Conservation (phyloP, 2,329 filamentous ascomycete genomes). For the Penicillium fuscoglaucum region DNA sequence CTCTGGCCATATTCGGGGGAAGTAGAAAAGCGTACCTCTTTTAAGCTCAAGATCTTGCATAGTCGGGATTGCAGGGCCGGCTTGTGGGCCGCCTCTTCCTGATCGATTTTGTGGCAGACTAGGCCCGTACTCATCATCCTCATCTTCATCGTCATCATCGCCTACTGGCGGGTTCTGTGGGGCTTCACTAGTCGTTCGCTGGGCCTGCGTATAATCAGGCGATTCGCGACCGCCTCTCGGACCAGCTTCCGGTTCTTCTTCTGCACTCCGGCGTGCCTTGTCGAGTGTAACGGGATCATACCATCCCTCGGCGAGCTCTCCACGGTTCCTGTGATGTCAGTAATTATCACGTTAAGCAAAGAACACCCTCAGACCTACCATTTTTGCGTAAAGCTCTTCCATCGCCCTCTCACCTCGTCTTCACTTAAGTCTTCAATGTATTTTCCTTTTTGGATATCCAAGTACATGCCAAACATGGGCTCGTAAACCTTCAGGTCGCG, state of each 20-base stretch:
- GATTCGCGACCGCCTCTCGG: constrained; percentile 17
- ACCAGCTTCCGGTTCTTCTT: constrained; percentile 7
- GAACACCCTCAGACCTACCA: constrained; percentile 59
- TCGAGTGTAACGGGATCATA: constrained; percentile 77
- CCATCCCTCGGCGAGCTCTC: constrained; percentile 85
- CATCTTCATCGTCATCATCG: constrained; percentile 47
- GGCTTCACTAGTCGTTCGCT: constrained; percentile 9
- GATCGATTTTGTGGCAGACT: constrained; percentile 44
- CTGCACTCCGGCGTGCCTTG: constrained; percentile 45
- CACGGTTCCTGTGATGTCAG: constrained; percentile 71
- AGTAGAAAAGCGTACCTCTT: constrained; percentile 34
- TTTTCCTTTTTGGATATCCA: constrained; percentile 82
- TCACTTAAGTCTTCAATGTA: constrained; percentile 68
- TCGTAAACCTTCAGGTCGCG: constrained; percentile 66
- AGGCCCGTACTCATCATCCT: constrained; percentile 61
- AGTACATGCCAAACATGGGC: constrained; percentile 76
- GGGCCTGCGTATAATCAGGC: constrained; percentile 26
- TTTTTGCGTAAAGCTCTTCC: constrained; percentile 89
- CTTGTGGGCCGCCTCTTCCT: constrained; percentile 15
- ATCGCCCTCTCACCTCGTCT: constrained; percentile 75
- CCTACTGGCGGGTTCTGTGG: constrained; percentile 11
- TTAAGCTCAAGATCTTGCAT: constrained; percentile 70
- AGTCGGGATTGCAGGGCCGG: constrained; percentile 66
- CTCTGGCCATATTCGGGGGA: background rate
- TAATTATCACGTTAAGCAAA: constrained; percentile 5